Evolutionary conservation across 192 early-diverging fungal genomes (phyloP), one percentile per base, ranked within the genome.

Genomic region (Neocallimastix lanati): DNA sequence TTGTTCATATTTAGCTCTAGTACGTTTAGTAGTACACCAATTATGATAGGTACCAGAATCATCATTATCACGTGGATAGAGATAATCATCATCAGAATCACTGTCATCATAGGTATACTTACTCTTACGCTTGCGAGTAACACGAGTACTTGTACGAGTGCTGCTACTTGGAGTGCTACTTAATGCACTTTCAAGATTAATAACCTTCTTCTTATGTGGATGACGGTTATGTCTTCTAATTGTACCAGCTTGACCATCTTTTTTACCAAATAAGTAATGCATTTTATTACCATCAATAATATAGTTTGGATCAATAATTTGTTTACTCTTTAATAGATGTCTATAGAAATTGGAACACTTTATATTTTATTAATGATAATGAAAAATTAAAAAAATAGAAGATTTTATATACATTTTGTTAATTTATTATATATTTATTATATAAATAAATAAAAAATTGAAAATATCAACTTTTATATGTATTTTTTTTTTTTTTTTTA

Each of bases 281-380:
- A 95, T 92, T 82, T 94, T 94, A 82, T 95, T 95, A 83, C 94
- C 93, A 29, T 92, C 92, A 27, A 96, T 84, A 18, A 93, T 90
- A 82, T 98, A 98, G 87, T 98, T 98, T 4, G 93, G 91, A 83
- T 98, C 96, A 80, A 90, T 84, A 76, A 97, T 90, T 80, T 96
- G 91, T 27, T 93, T 91, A 76, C 92, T 93, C 83, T 96, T 94
- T 21, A 98, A 89, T 76, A 98, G 86, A 76, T 93, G 85, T 30
- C 96, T 91, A 84, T 98, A 98, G 85, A 96, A 98, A 86, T 97
- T 98, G 29, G 96, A 96, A 83, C 96, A 98, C 92, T 94, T 38
- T 29, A 79, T 29, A 79, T 40, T 38, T 38, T 79, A 40, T 13
- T 76, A 28, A 7, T 35, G 12, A 35, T 35, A 35, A 35, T 35